Evolutionary conservation across 2,329 filamentous ascomycete species (phyloP).

Genomic region (Nemania sp.): DNA sequence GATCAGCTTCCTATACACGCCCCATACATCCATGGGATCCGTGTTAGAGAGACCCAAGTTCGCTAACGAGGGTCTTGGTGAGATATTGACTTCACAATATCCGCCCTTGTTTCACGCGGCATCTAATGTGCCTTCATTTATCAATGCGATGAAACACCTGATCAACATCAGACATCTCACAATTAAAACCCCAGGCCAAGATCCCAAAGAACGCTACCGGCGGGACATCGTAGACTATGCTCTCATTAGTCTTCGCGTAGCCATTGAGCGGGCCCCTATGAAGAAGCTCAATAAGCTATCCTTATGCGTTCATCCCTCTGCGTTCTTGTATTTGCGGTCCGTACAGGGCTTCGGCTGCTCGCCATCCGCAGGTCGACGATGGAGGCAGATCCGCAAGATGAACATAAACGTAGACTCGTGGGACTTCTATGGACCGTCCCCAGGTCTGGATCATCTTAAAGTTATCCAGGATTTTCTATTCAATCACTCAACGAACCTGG

Average conservation of each 20-base stretch:
- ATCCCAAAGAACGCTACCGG: constrained; percentile 69
- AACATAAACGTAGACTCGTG: constrained; percentile 73
- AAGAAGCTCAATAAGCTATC: constrained; percentile 69
- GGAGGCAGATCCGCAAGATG: constrained; percentile 77
- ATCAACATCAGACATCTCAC: constrained; percentile 73
- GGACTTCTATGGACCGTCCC: constrained; percentile 63
- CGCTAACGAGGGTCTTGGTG: constrained; percentile 75
- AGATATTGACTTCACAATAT: constrained; percentile 83
- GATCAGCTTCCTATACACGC: constrained; percentile 79
- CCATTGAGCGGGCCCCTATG: constrained; percentile 73
- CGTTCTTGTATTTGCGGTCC: constrained; percentile 77
- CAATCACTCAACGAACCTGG: constrained; percentile 66
- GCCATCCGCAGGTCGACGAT: constrained; percentile 71
- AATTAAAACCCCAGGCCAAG: constrained; percentile 75
- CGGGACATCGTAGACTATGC: constrained; percentile 84
- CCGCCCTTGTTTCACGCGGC: constrained; percentile 87
- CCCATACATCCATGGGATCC: constrained; percentile 67
- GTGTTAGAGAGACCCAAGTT: constrained; percentile 73
- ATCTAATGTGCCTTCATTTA: constrained; percentile 83
- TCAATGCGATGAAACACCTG: constrained; percentile 70
- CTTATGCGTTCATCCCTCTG: constrained; percentile 74
- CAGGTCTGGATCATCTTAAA: constrained; percentile 71
- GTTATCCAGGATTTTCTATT: constrained; percentile 81
- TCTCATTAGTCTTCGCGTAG: constrained; percentile 82
- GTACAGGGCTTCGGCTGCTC: constrained; percentile 73